Base-by-base conservation (phyloP, 768 basidiomycete genomes). In the Mrakia hoshinonis region DNA sequence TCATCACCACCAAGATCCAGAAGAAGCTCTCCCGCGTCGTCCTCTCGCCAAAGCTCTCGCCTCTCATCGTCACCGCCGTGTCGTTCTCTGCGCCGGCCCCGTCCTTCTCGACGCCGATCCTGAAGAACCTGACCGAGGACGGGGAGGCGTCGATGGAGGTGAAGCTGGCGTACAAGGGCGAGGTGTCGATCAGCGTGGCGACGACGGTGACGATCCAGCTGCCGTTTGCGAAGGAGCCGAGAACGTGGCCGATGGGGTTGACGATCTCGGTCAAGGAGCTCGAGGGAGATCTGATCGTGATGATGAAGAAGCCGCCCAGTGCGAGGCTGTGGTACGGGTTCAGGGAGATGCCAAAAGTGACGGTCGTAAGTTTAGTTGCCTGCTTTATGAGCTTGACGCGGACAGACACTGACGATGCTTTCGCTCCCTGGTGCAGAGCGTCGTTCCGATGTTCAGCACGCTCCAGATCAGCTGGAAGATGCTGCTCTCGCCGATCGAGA, bases 241-340 rank as follows among this genome's bases (percentile, higher is more conserved):
- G 26, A 47, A 66, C 64, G 11, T 92, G 96, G 77, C 92, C 92
- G 77, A 83, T 98, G 55, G 90, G 90, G 0, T 83, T 98, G 38
- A 92, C 93, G 0, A 88, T 88, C 20, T 89, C 96, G 4, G 79
- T 99, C 67, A 88, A 89, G 75, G 91, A 91, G 76, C 79, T 99
- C 39, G 92, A 95, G 76, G 96, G 96, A 11, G 94, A 96, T 78
- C 78, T 98, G 36, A 81, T 95, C 31, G 81, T 98, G 77, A 80
- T 79, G 72, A 77, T 98, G 74, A 99, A 99, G 79, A 84, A 88
- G n/a, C 93, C 96, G 12, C 96, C 96, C 2, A 91, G 89, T 77
- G 94, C 89, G 78, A 88, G 96, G 36, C 84, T 99, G 61, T 99
- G 95, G 96, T 95, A 91, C 78, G 78, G 77, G 76, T 99, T 99